phyloP scores from a whole-genome alignment of 352 stramenopile genomes.

The Phytophthora macrochlamydospora region DNA sequence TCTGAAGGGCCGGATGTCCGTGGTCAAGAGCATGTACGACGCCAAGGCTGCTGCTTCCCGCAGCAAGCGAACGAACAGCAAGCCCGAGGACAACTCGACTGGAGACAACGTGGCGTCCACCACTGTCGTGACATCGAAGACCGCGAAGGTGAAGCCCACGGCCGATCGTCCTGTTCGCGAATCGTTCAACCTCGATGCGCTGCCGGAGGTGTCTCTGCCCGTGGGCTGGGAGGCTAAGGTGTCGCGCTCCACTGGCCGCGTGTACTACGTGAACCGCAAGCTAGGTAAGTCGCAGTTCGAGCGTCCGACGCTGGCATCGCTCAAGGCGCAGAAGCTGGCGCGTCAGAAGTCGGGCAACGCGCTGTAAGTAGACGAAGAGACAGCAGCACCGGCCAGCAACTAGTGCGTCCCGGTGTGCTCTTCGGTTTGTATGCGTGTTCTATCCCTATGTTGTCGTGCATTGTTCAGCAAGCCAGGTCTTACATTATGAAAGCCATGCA shows the following conservation, averaged over 20 bases:
- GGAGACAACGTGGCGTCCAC: slow-evolving; percentile 32
- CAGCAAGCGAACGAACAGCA: slow-evolving; percentile 68
- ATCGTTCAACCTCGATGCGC: slow-evolving; percentile 85
- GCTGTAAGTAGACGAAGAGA: slow-evolving; percentile 39
- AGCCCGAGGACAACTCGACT: slow-evolving; percentile 40
- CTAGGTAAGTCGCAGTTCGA: slow-evolving; percentile 88
- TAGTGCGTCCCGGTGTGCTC: slow-evolving; percentile 26
- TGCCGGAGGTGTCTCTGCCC: slow-evolving; percentile 81
- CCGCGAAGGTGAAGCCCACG: slow-evolving; percentile 39
- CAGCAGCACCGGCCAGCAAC: slow-evolving; percentile 12
- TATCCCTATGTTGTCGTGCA: slow-evolving; percentile 16
- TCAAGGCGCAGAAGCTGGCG: slow-evolving; percentile 85
- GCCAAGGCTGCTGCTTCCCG: slow-evolving; percentile 35
- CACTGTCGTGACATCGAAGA: slow-evolving; percentile 33
- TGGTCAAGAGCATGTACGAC: slow-evolving; percentile 82
- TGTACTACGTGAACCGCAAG: slow-evolving; percentile 91
- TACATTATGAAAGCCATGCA: background rate
- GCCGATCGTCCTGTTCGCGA: slow-evolving; percentile 73
- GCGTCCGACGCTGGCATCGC: slow-evolving; percentile 79
- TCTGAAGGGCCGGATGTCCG: slow-evolving; percentile 81
- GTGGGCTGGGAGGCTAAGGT: slow-evolving; percentile 89
- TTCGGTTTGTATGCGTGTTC: slow-evolving; percentile 32
- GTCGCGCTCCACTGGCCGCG: slow-evolving; percentile 80
- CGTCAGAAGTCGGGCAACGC: slow-evolving; percentile 62
- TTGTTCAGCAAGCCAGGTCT: slow-evolving; percentile 16